Evolutionary conservation across 2,329 filamentous ascomycete species (phyloP).

Genomic region (Colletotrichum aenigma): DNA sequence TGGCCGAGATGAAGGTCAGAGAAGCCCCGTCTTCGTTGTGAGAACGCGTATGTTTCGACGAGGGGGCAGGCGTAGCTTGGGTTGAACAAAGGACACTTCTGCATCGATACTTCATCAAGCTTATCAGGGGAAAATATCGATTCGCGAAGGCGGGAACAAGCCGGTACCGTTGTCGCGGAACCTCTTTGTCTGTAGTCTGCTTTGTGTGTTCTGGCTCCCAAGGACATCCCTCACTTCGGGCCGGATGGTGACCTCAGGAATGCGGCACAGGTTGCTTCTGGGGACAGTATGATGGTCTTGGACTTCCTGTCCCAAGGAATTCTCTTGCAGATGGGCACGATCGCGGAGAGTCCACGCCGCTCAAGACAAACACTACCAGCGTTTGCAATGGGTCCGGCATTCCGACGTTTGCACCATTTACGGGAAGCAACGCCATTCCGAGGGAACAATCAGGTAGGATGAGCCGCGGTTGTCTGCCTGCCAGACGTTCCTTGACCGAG

Average conservation of each 20-base stretch:
- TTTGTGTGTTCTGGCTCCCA: not conserved
- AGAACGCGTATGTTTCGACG: not conserved
- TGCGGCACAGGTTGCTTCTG: not conserved
- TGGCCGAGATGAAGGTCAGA: not conserved
- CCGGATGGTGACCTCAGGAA: not conserved
- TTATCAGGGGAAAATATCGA: not conserved
- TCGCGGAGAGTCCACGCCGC: not conserved
- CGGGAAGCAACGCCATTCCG: not conserved
- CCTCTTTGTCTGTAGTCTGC: not conserved
- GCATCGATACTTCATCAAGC: not conserved
- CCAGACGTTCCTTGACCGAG: not conserved
- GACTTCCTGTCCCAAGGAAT: not conserved
- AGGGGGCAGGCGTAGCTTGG: not conserved
- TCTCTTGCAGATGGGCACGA: not conserved
- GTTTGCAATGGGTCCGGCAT: not conserved
- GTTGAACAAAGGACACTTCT: not conserved
- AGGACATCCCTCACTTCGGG: not conserved
- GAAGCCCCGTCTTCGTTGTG: not conserved
- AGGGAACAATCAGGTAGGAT: not conserved
- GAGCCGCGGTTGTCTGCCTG: not conserved
- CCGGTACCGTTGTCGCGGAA: not conserved
- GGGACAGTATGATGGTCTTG: not conserved
- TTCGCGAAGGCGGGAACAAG: not conserved
- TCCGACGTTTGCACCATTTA: not conserved
- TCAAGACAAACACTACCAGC: not conserved